A percentile compares a stretch with the other conserved stretches of the same genome.
phyloP scores from a whole-genome alignment of 1,284 basidiomycete species.

The Ganoderma lingzhi region DNA sequence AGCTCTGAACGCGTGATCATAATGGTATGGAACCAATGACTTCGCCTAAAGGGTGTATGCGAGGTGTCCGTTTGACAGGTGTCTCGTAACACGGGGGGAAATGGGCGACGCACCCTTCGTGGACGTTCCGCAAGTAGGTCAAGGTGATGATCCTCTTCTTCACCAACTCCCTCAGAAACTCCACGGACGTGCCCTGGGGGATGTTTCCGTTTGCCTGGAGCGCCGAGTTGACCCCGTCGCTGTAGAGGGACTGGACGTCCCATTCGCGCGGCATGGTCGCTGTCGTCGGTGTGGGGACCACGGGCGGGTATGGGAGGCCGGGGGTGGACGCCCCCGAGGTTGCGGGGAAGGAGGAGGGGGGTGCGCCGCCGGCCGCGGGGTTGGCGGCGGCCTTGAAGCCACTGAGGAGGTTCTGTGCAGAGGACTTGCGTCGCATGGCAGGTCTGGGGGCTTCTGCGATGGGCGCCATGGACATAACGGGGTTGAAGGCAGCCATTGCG shows the following conservation, averaged over 20 bases:
- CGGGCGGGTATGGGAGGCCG: constrained; percentile 35
- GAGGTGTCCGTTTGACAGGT: constrained; percentile 14
- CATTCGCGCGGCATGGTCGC: constrained; percentile 63
- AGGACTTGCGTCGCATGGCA: constrained; percentile 82
- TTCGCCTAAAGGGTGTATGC: constrained; percentile 54
- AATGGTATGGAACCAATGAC: constrained; percentile 91
- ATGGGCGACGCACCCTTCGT: constrained; percentile 73
- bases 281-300: constrained; percentile 45
- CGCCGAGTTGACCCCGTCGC: constrained; percentile 37
- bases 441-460: constrained; percentile 53
- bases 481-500: constrained; percentile 31
- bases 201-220: constrained; percentile 44
- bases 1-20: constrained; percentile 78
- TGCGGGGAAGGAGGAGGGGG: constrained; percentile 33
- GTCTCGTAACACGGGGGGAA: neutral
- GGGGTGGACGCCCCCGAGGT: constrained; percentile 34
- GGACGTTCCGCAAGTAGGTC: constrained; percentile 83
- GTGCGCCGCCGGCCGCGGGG: constrained; percentile 38
- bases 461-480: constrained; percentile 41
- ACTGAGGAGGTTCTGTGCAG: constrained; percentile 82
- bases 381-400: constrained; percentile 62
- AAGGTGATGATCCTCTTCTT: constrained; percentile 86
- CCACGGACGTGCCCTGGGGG: constrained; percentile 72
- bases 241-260: constrained; percentile 62
- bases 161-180: constrained; percentile 78